These are phyloP conservation scores for Paragyromitra xinjiangensis DNA, from an alignment of 495 filamentous ascomycete species.

Conservation along the genomic window DNA sequence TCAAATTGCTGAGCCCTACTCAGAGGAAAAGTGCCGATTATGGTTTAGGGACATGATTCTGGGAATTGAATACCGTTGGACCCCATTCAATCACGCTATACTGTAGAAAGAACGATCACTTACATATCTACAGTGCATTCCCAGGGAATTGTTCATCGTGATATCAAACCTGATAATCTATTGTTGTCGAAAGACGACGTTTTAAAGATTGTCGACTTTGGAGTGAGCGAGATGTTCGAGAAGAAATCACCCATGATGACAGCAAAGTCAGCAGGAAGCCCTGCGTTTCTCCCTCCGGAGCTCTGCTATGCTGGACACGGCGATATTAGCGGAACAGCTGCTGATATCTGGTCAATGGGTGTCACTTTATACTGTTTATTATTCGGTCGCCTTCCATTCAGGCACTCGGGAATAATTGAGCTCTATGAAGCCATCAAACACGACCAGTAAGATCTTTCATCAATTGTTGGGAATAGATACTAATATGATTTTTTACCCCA, in stretches of 20 bases:
- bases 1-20: constrained; percentile 82
- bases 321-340: constrained; percentile 84
- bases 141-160: constrained; percentile 93
- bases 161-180: constrained; percentile 98
- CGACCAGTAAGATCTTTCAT: constrained; percentile 61
- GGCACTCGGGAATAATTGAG: constrained; percentile 75
- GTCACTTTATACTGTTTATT: constrained; percentile 91
- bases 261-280: constrained; percentile 91
- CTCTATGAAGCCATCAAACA: constrained; percentile 87
- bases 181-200: constrained; percentile 89
- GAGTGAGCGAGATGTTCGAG: constrained; percentile 97
- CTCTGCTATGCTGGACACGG: constrained; percentile 89
- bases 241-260: constrained; percentile 90
- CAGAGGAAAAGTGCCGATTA: constrained; percentile 80
- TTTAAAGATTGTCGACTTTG: constrained; percentile 97
- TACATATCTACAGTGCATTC: constrained; percentile 71
- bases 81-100: background rate
- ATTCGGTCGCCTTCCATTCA: constrained; percentile 88
- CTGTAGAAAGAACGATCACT: constrained; percentile 2
- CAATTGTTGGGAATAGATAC: background rate
- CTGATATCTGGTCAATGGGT: constrained; percentile 99
- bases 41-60: constrained; percentile 97
- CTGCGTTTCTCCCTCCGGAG: constrained; percentile 94
- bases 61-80: constrained; percentile 89
- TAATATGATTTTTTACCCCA: background rate